Percentiles rank a stretch among this genome's conserved stretches.
Evolutionary conservation across 176 grass and related monocot genomes (phyloP).

Genomic region (Juncus effusus): DNA sequence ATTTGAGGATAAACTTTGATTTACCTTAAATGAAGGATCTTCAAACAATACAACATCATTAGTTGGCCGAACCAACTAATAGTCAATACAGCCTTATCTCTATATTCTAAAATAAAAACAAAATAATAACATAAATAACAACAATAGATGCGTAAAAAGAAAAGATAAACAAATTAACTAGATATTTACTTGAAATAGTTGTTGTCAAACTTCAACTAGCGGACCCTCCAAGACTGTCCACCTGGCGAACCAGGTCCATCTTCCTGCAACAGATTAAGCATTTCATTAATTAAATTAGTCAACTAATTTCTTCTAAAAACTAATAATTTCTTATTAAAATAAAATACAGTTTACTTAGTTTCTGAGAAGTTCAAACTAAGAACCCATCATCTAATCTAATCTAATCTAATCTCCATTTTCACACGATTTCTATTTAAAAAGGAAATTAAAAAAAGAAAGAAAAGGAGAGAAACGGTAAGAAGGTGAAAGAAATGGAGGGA

Average conservation of each 20-base stretch:
- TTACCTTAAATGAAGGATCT: conserved; percentile 85
- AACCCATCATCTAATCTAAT: too few species aligned
- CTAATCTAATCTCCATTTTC: too few species aligned
- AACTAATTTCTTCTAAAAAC: not conserved
- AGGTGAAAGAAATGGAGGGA: not conserved
- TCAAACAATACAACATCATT: conserved; percentile 72
- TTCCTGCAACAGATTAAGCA: conserved; percentile 47
- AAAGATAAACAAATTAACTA: not conserved
- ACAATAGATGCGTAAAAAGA: too few species aligned
- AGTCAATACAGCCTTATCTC: conserved; percentile 52
- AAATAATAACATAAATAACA: conserved; percentile 1
- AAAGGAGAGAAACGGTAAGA: too few species aligned
- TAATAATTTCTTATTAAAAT: conserved; percentile 11
- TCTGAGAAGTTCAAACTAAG: conserved; percentile 19
- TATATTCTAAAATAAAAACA: conserved; percentile 42
- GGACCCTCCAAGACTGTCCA: conserved; percentile 86
- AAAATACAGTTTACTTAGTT: conserved; percentile 90
- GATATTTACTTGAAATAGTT: conserved; percentile 68
- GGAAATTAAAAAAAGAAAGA: too few species aligned
- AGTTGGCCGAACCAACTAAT: conserved; percentile 80
- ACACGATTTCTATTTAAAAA: too few species aligned
- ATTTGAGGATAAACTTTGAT: conserved; percentile 12
- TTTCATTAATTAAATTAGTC: not conserved
- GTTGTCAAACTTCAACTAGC: conserved; percentile 95
- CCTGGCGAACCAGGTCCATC: conserved; percentile 89